Evolutionary conservation across 257 asterid species (phyloP).

Genomic region (Nicotiana obtusifolia): DNA sequence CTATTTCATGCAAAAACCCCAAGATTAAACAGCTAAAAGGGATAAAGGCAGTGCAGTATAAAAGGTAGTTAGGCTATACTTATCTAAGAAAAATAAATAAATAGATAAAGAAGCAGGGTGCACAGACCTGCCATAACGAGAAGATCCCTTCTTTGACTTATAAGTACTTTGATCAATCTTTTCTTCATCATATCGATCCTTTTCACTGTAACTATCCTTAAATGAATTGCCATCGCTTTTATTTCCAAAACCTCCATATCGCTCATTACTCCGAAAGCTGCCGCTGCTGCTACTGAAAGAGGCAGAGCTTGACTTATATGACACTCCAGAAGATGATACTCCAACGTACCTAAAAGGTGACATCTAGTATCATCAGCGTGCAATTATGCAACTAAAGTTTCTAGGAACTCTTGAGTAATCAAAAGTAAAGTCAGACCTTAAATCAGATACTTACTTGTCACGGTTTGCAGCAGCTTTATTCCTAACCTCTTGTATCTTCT

Average conservation of each 20-base stretch:
- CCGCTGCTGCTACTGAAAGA: slow-evolving; percentile 52
- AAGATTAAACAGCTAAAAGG: neutral
- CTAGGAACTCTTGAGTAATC: slow-evolving; percentile 9
- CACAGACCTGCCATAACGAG: slow-evolving; percentile 59
- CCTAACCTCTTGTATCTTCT: slow-evolving; percentile 81
- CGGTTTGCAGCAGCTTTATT: slow-evolving; percentile 81
- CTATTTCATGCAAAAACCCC: neutral
- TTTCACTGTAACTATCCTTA: slow-evolving; percentile 40
- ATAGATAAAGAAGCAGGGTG: slow-evolving; percentile 3
- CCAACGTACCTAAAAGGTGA: slow-evolving; percentile 62
- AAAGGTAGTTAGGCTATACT: neutral
- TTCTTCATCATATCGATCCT: slow-evolving; percentile 54
- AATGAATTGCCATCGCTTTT: slow-evolving; percentile 46
- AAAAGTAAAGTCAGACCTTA: slow-evolving; percentile 11
- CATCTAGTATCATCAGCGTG: neutral
- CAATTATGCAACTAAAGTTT: slow-evolving; percentile 5
- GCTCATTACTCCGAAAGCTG: slow-evolving; percentile 37
- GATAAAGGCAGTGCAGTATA: neutral
- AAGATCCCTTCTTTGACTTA: slow-evolving; percentile 49
- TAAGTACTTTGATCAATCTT: slow-evolving; percentile 39
- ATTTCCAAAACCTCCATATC: slow-evolving; percentile 77
- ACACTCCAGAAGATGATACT: slow-evolving; percentile 81
- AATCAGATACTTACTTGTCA: slow-evolving; percentile 61
- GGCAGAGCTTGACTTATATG: slow-evolving; percentile 65
- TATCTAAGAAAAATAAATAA: neutral